Evolutionary conservation across 139 green algal species (phyloP), one percentile per base, ranked within the genome.

Genomic region (Chlamydomonas eustigma): DNA sequence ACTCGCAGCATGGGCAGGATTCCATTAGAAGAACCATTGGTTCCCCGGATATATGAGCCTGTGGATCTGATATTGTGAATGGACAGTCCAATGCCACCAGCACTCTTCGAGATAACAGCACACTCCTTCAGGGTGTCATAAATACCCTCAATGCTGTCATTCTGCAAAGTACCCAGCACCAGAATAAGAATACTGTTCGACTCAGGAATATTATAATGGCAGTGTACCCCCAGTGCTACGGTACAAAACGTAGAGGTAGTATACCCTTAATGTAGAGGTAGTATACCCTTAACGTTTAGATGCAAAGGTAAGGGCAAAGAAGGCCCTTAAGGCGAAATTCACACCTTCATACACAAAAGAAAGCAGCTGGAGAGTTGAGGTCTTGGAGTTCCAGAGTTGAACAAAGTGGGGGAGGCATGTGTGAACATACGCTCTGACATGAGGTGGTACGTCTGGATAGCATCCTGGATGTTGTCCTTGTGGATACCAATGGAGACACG

Each of bases 111-210:
- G 78, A 99, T 98, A 76, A 85, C 86, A 8, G 96, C 96, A 80
- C 96, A 99, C 85, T 99, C 93, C 86, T 99, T 99, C n/a, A 99
- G 88, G 1, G 95, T 98, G 88, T 99, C 96, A 77, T 98, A 99
- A 85, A 99, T 99, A 83, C 96, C 92, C 68, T 99, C 95, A 71
- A 98, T 98, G 64, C 80, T 92, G 84, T 87, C 81, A n/a, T 79
- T 72, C 64, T 74, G 78, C 51, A 67, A 34, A 67, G n/a, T n/a
- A n/a, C n/a, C n/a, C n/a, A n/a, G n/a, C n/a, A n/a, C n/a, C n/a
- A n/a, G n/a, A n/a, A n/a, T n/a, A n/a, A n/a, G n/a, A n/a, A n/a
- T n/a, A n/a, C n/a, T n/a, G n/a, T n/a, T n/a, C n/a, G n/a, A n/a
- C n/a, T n/a, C n/a, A n/a, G n/a, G n/a, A n/a, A n/a, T n/a, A n/a